Percentiles rank a stretch among this genome's conserved stretches.
These are phyloP conservation scores for Calonectria pseudoturangicola DNA, from an alignment of 2,329 filamentous ascomycete genomes.

Conservation along the genomic window DNA sequence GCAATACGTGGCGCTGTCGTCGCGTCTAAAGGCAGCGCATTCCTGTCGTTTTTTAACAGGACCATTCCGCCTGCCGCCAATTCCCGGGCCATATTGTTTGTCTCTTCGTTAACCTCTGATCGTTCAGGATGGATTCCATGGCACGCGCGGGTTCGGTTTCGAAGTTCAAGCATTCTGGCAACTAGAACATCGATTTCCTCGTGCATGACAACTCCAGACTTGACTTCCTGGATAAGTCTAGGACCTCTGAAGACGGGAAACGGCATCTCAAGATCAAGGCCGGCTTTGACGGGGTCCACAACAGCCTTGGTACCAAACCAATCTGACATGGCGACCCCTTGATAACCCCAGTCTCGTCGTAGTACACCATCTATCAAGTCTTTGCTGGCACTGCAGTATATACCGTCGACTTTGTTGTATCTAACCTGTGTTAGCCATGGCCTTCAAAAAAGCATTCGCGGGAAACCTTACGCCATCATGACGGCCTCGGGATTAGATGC, in stretches of 20 bases:
- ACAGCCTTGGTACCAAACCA: conserved; percentile 47
- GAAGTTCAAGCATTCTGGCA: conserved; percentile 32
- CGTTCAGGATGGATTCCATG: conserved; percentile 29
- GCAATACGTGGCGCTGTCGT: conserved; percentile 24
- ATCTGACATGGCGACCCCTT: conserved; percentile 46
- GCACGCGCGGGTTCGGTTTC: conserved; percentile 30
- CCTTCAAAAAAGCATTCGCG: too few species aligned
- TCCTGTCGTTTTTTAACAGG: conserved; percentile 42
- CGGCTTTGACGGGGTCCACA: conserved; percentile 30
- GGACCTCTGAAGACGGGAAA: conserved; percentile 42
- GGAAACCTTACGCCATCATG: conserved; percentile 45
- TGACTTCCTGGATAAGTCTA: conserved; percentile 33
- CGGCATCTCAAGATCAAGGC: conserved; percentile 46
- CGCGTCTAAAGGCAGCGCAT: conserved; percentile 27
- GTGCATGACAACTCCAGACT: conserved; percentile 2
- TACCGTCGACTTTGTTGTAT: conserved; percentile 46
- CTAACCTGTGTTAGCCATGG: conserved; percentile 5
- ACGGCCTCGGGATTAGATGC: conserved; percentile 37
- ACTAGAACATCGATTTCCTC: conserved; percentile 23
- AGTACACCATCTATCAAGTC: conserved; percentile 26
- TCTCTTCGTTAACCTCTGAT: conserved; percentile 40
- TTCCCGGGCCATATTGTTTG: conserved; percentile 38
- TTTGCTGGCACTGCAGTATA: conserved; percentile 35
- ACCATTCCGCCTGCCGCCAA: conserved; percentile 37
- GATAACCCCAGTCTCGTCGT: conserved; percentile 40